Conservation (phyloP, 2,329 filamentous ascomycete species). For the Trichoderma sp. region DNA sequence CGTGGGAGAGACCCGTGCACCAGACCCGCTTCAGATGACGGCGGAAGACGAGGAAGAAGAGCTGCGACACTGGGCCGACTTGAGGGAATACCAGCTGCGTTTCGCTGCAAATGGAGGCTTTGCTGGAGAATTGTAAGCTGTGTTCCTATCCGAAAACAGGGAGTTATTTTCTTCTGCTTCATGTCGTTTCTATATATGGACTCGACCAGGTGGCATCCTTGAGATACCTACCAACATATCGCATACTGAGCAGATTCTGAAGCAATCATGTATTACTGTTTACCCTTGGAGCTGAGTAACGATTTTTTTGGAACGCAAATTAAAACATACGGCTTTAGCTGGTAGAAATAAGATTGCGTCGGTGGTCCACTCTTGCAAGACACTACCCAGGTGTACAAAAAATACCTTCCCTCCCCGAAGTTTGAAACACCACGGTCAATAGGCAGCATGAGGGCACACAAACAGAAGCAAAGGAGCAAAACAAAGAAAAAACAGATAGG, state of each 20-base stretch:
- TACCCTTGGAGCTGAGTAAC: background rate
- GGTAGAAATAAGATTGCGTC: background rate
- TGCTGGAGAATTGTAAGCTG: slow-evolving; percentile 18
- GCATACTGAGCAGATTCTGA: background rate
- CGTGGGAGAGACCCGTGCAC: slow-evolving; percentile 32
- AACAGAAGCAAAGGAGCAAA: background rate
- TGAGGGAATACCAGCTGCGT: slow-evolving; percentile 75
- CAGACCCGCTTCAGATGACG: slow-evolving; percentile 44
- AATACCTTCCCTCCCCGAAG: background rate
- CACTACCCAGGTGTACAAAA: background rate
- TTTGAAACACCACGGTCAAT: background rate
- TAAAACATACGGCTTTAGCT: background rate
- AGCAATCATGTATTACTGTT: background rate
- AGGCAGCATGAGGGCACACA: background rate
- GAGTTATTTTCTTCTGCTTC: background rate
- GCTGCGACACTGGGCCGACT: slow-evolving; percentile 73
- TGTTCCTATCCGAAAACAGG: background rate
- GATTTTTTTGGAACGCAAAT: background rate
- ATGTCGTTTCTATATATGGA: no score
- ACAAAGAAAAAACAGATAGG: background rate
- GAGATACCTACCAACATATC: background rate
- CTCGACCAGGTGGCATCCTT: background rate
- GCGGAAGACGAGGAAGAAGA: slow-evolving; percentile 72
- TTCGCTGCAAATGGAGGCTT: slow-evolving; percentile 68
- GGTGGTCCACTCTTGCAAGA: background rate